These are phyloP conservation scores for Tricholoma saponaceum DNA, from an alignment of 768 basidiomycete species.

Conservation along the genomic window DNA sequence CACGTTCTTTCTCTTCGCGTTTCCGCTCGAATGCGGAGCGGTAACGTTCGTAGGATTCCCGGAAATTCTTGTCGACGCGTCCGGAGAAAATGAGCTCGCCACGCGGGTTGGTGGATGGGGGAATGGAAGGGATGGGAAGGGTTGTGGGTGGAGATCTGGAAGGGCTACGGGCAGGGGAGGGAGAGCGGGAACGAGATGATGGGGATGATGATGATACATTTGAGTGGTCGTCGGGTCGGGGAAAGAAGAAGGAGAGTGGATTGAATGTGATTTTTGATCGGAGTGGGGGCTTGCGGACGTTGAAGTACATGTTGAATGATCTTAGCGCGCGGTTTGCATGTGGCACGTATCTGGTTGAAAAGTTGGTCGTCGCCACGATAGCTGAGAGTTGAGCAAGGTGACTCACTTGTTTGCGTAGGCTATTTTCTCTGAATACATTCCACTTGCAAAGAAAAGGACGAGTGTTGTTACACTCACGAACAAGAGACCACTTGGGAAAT, in stretches of 20 bases:
- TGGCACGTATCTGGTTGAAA: constrained; percentile 78
- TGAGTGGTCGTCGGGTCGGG: constrained; percentile 31
- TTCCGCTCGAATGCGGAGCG: constrained; percentile 80
- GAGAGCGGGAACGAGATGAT: constrained; percentile 23
- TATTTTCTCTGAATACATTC: constrained; percentile 95
- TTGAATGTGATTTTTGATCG: constrained; percentile 55
- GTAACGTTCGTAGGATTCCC: constrained; percentile 92
- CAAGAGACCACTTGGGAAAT: constrained; percentile 73
- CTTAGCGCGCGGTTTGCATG: constrained; percentile 91
- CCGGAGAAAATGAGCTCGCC: constrained; percentile 97
- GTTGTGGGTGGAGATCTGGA: constrained; percentile 23
- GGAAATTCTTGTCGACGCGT: constrained; percentile 74
- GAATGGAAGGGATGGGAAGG: constrained; percentile 73
- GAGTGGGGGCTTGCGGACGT: constrained; percentile 79
- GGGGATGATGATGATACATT: constrained; percentile 17
- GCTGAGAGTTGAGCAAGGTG: constrained; percentile 7
- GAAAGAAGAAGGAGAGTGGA: constrained; percentile 57
- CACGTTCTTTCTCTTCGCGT: constrained; percentile 59
- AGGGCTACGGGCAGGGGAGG: constrained; percentile 29
- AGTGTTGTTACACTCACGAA: constrained; percentile 90
- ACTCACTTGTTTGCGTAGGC: constrained; percentile 93
- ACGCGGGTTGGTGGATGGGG: constrained; percentile 83
- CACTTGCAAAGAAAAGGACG: constrained; percentile 92
- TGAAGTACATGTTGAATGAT: constrained; percentile 95
- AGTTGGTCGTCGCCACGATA: neutral